Evolutionary conservation across 257 asterid species (phyloP), one percentile per base, ranked within the genome.

Genomic region (Solanum pimpinellifolium): DNA sequence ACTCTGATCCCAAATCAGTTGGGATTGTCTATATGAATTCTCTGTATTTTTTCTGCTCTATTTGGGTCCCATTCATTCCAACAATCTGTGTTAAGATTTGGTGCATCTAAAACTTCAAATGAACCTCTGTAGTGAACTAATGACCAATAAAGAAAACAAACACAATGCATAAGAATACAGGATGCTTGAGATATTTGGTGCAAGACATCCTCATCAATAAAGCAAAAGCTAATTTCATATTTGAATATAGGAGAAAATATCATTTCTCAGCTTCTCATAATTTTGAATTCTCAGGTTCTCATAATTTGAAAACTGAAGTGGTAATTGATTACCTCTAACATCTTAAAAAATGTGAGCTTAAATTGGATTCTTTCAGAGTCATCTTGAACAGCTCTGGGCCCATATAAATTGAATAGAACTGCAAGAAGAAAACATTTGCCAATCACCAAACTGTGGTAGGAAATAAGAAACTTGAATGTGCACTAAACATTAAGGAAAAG

Each of bases 391-490:
- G 99, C 99, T 93, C 99, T 94, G 88, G 99, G 99, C 80, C 99
- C 97, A 85, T 97, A 97, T 23, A 97, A 59, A 90, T 97, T 97
- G 91, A 97, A 94, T 91, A 97, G 95, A 91, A 97, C 99, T 97
- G 97, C 89, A 91, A 87, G 85, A 83, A 6, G 62, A 62, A 75
- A 72, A 80, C 77, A 87, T 46, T 72, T 83, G 52, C 66, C 62
- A 25, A 65, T 89, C 81, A 89, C 66, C 59, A 81, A 66, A 70
- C n/a, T 60, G 13, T 46, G 41, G 42, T 46, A 49, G 25, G 84
- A 86, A 49, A 16, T 42, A 87, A 66, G 78, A 89, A 70, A 5
- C 20, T 56, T 70, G 83, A 86, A 73, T 46, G 49, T 72, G 83
- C 88, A 65, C 73, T 73, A 72, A 65, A 73, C 25, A 72, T 86